Evolutionary conservation across 805 yeast genomes (phyloP).

Genomic region (Candida taoyuanica): DNA sequence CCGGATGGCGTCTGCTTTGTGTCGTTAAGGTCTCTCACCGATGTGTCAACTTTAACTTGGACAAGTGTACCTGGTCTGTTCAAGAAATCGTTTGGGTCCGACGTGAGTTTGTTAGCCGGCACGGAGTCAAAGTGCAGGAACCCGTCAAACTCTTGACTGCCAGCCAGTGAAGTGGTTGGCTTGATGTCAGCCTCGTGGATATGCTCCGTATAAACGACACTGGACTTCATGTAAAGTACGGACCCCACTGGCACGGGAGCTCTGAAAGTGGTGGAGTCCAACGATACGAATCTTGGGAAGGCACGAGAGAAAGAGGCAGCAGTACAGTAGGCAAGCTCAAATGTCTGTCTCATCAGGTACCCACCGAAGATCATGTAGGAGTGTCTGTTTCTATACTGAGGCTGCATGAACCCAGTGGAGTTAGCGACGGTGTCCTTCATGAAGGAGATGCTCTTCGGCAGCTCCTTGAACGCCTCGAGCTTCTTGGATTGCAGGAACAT

Average conservation of each 20-base stretch:
- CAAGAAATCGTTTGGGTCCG: conserved; percentile 52
- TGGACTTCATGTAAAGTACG: conserved; percentile 76
- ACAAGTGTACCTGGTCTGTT: conserved; percentile 80
- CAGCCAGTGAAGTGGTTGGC: conserved; percentile 4
- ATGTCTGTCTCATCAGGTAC: conserved; percentile 83
- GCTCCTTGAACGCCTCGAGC: conserved; percentile 29
- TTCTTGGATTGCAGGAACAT: conserved; percentile 58
- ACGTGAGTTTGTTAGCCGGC: conserved; percentile 49
- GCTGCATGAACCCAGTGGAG: conserved; percentile 90
- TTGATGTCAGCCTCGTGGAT: conserved; percentile 38
- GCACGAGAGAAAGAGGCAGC: conserved; percentile 86
- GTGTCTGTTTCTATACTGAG: conserved; percentile 92
- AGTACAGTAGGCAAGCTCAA: conserved; percentile 89
- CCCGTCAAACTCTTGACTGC: conserved; percentile 23
- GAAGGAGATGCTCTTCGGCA: conserved; percentile 49
- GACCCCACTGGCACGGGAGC: conserved; percentile 96
- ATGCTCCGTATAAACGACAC: conserved; percentile 84
- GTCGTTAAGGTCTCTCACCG: conserved; percentile 63
- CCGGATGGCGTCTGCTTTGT: conserved; percentile 70
- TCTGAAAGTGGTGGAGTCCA: conserved; percentile 87
- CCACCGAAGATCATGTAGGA: conserved; percentile 96
- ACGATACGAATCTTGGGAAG: conserved; percentile 81
- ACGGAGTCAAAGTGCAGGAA: conserved; percentile 49
- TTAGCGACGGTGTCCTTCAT: conserved; percentile 70
- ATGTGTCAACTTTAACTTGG: conserved; percentile 85